These are phyloP conservation scores for Cladorrhinum samala DNA, from an alignment of 495 filamentous ascomycete genomes.

Conservation along the genomic window DNA sequence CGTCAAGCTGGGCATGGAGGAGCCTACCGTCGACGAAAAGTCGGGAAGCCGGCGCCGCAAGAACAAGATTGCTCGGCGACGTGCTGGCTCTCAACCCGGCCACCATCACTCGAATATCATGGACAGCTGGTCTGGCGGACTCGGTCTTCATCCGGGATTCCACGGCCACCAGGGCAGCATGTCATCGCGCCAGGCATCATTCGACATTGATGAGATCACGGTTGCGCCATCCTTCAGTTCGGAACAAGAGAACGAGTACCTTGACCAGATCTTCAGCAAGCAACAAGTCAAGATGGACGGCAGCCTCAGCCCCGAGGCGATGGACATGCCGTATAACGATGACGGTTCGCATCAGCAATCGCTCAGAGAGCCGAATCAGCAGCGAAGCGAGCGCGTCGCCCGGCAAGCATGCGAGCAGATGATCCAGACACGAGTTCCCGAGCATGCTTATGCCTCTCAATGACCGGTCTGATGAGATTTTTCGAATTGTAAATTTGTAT, in stretches of 20 bases:
- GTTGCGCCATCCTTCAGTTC: conserved; percentile 21
- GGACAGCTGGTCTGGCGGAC: conserved; percentile 24
- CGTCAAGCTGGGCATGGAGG: conserved; percentile 31
- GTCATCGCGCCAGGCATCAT: conserved; percentile 8
- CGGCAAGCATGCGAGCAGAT: conserved; percentile 39
- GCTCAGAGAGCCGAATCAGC: conserved; percentile 22
- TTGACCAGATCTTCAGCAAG: conserved; percentile 36
- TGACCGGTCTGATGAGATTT: conserved; percentile 3
- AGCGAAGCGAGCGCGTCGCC: conserved; percentile 34
- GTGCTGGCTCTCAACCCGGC: conserved; percentile 27
- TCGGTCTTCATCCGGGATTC: conserved; percentile 20
- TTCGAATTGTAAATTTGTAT: conserved; percentile 1
- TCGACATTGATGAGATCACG: conserved; percentile 20
- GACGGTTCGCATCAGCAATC: conserved; percentile 8
- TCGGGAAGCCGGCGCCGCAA: conserved; percentile 23
- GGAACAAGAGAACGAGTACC: conserved; percentile 36
- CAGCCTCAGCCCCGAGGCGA: conserved; percentile 19
- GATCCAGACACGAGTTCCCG: conserved; percentile 21
- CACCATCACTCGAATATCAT: conserved; percentile 17
- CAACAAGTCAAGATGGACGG: conserved; percentile 13
- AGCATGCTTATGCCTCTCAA: conserved; percentile 4
- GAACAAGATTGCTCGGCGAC: conserved; percentile 30
- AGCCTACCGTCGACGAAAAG: conserved; percentile 26
- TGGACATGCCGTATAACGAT: conserved; percentile 23
- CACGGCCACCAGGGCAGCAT: conserved; percentile 22